Base-by-base conservation (phyloP, 2,329 filamentous ascomycete species). In the Diaporthe velutina region DNA sequence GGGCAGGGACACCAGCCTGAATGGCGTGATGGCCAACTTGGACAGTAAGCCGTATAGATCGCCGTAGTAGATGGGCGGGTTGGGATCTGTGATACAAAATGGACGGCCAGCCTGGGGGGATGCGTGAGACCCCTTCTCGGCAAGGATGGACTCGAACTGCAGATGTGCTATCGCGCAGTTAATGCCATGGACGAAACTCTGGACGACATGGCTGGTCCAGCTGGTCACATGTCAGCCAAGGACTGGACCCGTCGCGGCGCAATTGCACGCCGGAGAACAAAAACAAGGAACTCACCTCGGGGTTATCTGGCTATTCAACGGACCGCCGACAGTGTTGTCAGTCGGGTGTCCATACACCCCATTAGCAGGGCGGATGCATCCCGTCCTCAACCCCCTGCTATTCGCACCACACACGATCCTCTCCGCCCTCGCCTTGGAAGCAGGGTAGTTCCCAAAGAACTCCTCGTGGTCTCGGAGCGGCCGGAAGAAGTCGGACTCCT, bases 311-410 rank as follows among this genome's bases (percentile, higher is more conserved):
- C 79, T 81, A 28, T 80, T 81, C 52, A 89, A 78, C 60, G 86
- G 85, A 1, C 83, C 79, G 1, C 85, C 85, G 1, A 87, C 83
- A 4, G 87, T 83, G 48, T 86, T 86, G 77, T 89, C 86, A 4
- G 83, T 85, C 1, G 85, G 86, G 61, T 88, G 84, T 4, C 88
- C 88, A 74, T 90, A 90, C 17, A 90, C 84, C 4, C 86, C 86
- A 76, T 89, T 89, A 3, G 86, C 85, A 0, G 88, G 88, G 3
- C 88, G 82, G 72, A 90, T 88, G 77, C 84, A 85, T 28, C 88
- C 88, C 0, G 88, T 89, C 8, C 88, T 83, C 75, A 90, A 85
- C 19, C 79, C 52, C 57, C 78, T 66, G 68, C 73, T 58, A 70
- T 87, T 83, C 13, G 85, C 81, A 1, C 74, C 79, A 22, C 85